Base-by-base conservation (phyloP, 805 yeast genomes). In the Candida maris region DNA sequence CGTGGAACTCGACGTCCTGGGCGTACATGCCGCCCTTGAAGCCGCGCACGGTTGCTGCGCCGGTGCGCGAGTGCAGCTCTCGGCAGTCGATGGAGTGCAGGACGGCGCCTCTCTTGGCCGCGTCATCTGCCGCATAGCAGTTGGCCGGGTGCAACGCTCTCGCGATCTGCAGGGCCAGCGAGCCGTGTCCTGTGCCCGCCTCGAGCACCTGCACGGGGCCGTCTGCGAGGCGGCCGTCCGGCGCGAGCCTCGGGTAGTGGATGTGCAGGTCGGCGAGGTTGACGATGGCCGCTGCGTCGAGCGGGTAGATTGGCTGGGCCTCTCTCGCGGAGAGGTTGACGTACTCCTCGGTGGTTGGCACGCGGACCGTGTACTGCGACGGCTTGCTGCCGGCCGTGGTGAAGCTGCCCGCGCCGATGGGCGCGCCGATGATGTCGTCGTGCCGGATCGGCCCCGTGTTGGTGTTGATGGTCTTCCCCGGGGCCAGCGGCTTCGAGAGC, bases 171-270 rank as follows among this genome's bases (percentile, higher is more conserved):
- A 73, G 35, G 3, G 73, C 58, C 32, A 73, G 46, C 3, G 77
- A 71, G 0, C 79, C 79, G 52, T 72, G 77, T 1, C 79, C 79
- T 2, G 78, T 73, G 4, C 79, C 79, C 1, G 76, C 76, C 44
- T 73, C 79, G 14, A 73, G 50, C 38, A 63, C 65, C 34, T 71
- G 73, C 8, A 58, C 36, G 1, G 71, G 70, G 3, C 54, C 46
- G 6, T 23, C 37, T 6, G 19, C 29, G 17, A 46, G 18, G 27
- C 44, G 34, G 18, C 32, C 40, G 12, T 29, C 40, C 19, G 27
- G 30, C 8, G 32, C 35, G 14, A 47, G 27, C 6, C 46, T 43
- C 4, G 73, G 73, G 37, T 54, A 65, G 37, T 65, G 71, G 5
- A 68, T 48, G 42, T 71, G 71, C 3, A 73, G 40, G 47, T 73